These are phyloP conservation scores for Helianthus tuberosus DNA, from an alignment of 129 eudicot genomes.

Conservation along the genomic window DNA sequence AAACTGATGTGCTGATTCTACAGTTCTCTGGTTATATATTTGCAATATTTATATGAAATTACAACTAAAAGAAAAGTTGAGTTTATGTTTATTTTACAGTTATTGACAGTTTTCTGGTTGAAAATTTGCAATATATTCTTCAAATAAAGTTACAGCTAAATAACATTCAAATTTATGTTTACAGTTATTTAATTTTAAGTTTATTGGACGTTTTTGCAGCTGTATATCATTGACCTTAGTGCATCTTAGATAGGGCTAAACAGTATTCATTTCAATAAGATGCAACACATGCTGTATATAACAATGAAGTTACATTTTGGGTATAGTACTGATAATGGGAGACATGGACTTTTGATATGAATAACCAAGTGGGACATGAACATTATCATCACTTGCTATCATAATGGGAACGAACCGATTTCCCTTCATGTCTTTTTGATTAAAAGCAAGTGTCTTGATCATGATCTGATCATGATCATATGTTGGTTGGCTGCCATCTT, in stretches of 20 bases:
- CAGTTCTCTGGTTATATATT: too few species aligned
- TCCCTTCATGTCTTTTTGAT: background rate
- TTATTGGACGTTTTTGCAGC: conserved; percentile 12
- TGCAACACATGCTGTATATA: background rate
- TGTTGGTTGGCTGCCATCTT: conserved; percentile 15
- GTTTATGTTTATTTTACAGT: too few species aligned
- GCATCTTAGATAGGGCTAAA: conserved; percentile 13
- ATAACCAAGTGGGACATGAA: conserved; percentile 4
- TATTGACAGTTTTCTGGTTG: too few species aligned
- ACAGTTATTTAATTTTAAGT: conserved; percentile 17
- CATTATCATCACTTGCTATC: background rate
- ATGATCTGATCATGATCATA: background rate
- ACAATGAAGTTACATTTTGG: conserved; percentile 6
- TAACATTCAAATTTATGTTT: too few species aligned
- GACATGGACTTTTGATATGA: conserved; percentile 16
- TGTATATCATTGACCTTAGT: conserved; percentile 26
- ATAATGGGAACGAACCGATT: too few species aligned
- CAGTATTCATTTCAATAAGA: background rate
- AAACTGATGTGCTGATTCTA: too few species aligned
- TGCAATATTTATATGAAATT: too few species aligned
- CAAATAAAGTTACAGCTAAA: too few species aligned
- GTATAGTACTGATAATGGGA: conserved; percentile 25
- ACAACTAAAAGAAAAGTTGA: too few species aligned
- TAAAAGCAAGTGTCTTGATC: background rate
- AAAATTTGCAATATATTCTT: too few species aligned